Evolutionary conservation across 2,329 filamentous ascomycete species (phyloP).

Genomic region (Penicillium sp.): DNA sequence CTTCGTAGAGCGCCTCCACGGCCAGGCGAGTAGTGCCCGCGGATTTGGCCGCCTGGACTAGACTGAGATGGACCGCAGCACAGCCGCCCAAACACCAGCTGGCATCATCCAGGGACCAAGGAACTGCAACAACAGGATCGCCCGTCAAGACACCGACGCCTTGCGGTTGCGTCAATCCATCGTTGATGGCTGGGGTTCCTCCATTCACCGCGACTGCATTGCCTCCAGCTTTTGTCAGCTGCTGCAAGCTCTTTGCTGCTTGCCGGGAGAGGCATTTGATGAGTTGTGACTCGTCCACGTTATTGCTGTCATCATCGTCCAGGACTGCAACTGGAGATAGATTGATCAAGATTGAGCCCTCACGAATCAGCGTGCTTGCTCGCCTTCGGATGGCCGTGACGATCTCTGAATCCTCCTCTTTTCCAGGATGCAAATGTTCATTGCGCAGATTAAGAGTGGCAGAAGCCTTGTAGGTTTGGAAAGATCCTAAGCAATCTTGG

Average conservation of each 20-base stretch:
- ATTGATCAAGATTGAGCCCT: slow-evolving; percentile 79
- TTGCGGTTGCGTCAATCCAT: slow-evolving; percentile 77
- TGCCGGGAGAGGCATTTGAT: slow-evolving; percentile 74
- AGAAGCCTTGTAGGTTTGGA: slow-evolving; percentile 94
- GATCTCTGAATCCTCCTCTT: slow-evolving; percentile 89
- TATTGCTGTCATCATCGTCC: slow-evolving; percentile 75
- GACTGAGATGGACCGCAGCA: slow-evolving; percentile 77
- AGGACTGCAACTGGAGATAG: slow-evolving; percentile 79
- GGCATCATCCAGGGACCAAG: slow-evolving; percentile 85
- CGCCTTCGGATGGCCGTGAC: slow-evolving; percentile 83
- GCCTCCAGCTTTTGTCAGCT: slow-evolving; percentile 70
- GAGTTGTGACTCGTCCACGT: slow-evolving; percentile 70
- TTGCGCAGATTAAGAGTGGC: slow-evolving; percentile 88
- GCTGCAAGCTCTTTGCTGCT: slow-evolving; percentile 67
- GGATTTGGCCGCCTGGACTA: slow-evolving; percentile 75
- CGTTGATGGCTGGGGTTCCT: slow-evolving; percentile 82
- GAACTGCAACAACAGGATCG: slow-evolving; percentile 75
- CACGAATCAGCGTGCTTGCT: slow-evolving; percentile 77
- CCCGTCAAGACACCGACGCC: slow-evolving; percentile 83
- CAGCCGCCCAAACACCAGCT: slow-evolving; percentile 94
- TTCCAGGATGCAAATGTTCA: slow-evolving; percentile 84
- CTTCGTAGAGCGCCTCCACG: slow-evolving; percentile 80
- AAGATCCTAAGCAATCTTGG: slow-evolving; percentile 91
- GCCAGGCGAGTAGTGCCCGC: slow-evolving; percentile 72
- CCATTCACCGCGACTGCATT: slow-evolving; percentile 85